Conservation (phyloP, 768 basidiomycete species). For the Hygrocybe coccinea region DNA sequence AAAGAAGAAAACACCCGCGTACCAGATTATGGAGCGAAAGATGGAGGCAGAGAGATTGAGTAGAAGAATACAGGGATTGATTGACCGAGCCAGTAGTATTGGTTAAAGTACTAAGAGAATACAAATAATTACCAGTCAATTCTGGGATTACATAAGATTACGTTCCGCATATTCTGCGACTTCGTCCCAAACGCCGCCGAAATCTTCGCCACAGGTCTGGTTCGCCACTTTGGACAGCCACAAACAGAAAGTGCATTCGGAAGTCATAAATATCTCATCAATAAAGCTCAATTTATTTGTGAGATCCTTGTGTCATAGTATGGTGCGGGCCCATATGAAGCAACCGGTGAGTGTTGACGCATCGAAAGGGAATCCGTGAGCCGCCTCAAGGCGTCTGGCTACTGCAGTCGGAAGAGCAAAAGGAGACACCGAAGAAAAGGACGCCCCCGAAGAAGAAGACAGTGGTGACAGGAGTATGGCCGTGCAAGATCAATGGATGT, state of each 20-base stretch:
- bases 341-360: constrained; percentile 5
- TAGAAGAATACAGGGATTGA: constrained; percentile 61
- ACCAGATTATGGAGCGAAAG: constrained; percentile 75
- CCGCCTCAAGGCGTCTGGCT: not conserved
- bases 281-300: not conserved
- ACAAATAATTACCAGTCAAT: not conserved
- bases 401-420: constrained; percentile 13
- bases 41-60: constrained; percentile 70
- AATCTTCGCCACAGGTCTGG: not conserved
- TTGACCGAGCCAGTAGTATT: constrained; percentile 56
- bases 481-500: constrained; percentile 77
- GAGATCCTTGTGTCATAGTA: not conserved
- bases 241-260: not conserved
- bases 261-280: not conserved
- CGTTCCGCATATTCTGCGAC: not conserved
- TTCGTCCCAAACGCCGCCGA: not conserved
- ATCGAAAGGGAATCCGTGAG: not conserved
- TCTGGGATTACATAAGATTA: not conserved
- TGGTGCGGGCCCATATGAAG: constrained; percentile 8
- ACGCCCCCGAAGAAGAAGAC: constrained; percentile 41
- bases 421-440: constrained; percentile 24
- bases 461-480: constrained; percentile 56
- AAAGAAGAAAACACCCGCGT: constrained; percentile 72
- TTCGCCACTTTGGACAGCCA: constrained; percentile 2
- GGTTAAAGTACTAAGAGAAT: not conserved